Conservation (phyloP, 1,284 basidiomycete genomes). For the Cutaneotrichosporon daszewskae region DNA sequence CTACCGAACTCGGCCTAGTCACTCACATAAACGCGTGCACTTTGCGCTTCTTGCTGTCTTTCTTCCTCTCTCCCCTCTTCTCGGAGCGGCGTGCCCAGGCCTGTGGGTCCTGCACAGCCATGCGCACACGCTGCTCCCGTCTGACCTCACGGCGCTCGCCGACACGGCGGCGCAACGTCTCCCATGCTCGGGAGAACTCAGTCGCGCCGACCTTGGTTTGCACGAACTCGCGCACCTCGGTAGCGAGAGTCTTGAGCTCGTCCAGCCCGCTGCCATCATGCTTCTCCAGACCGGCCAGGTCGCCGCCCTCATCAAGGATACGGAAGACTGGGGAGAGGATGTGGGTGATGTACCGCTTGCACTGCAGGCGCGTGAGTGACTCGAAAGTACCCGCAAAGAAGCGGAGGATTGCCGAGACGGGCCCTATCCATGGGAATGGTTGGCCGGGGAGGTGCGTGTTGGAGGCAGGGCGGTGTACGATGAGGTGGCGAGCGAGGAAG, state of each 20-base stretch:
- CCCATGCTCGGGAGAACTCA: constrained; percentile 72
- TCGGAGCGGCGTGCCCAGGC: constrained; percentile 63
- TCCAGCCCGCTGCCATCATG: constrained; percentile 46
- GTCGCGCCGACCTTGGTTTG: constrained; percentile 79
- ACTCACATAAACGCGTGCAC: constrained; percentile 35
- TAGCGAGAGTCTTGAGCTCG: constrained; percentile 72
- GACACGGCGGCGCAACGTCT: constrained; percentile 66
- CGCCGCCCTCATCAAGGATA: constrained; percentile 70
- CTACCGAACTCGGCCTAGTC: neutral
- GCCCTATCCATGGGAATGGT: constrained; percentile 66
- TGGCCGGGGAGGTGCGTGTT: constrained; percentile 33
- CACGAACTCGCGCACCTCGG: constrained; percentile 82
- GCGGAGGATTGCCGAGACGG: constrained; percentile 72
- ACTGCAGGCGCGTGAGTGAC: constrained; percentile 56
- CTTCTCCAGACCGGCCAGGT: constrained; percentile 54
- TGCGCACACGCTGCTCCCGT: constrained; percentile 49
- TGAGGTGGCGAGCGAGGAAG: constrained; percentile 61
- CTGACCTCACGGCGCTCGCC: constrained; percentile 66
- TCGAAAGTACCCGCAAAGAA: constrained; percentile 90
- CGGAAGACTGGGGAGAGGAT: constrained; percentile 83
- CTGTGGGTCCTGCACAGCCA: constrained; percentile 33
- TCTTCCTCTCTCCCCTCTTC: constrained; percentile 69
- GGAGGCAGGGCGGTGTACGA: constrained; percentile 47
- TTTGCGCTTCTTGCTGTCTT: constrained; percentile 77
- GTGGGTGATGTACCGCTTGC: constrained; percentile 71